Base-by-base conservation (phyloP, 2,329 filamentous ascomycete species). In the Fusarium paranaense region DNA sequence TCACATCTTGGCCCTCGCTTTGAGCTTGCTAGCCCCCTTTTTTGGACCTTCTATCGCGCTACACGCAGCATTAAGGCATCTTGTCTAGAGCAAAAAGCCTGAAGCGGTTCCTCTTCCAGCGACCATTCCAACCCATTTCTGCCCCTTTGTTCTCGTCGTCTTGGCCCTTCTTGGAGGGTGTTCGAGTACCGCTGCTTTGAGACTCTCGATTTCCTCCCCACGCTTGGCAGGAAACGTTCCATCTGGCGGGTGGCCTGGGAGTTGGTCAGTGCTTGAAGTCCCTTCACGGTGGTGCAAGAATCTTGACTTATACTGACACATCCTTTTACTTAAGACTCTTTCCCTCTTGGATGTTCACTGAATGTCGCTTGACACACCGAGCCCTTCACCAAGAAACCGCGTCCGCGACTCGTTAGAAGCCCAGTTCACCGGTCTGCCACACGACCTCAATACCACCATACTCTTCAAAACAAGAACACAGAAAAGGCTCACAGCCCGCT, bases 31-130 rank as follows among this genome's bases (percentile, higher is more conserved):
- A 63, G 18, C 54, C 32, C 59, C 47, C 6, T 60, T 78, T 79
- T 79, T 80, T 78, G 78, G 77, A 78, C 71, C 67, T 66, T 71
- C 69, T 69, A 76, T 79, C 62, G 65, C 62, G 68, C 71, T 77
- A 78, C 54, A 73, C 77, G 65, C 71, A 78, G 76, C 66, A 76
- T 78, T 78, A 78, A 71, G 68, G 64, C 72, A 76, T 74, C 65
- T 68, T 69, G 71, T 68, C 69, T 71, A 76, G 65, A 74, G 38
- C 40, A 71, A 62, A 58, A 62, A 54, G 69, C 67, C 71, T 58
- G 59, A 64, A 70, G 72, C 62, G 64, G 47, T 56, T 68, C 45
- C 60, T 65, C 65, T 67, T 52, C 66, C 66, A 70, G 69, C 72
- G 75, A 71, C 64, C 66, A 64, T 38, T 35, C 52, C 22, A 33